These are phyloP conservation scores for Pyricularia pennisetigena DNA, from an alignment of 2,329 filamentous ascomycete species.

Conservation along the genomic window DNA sequence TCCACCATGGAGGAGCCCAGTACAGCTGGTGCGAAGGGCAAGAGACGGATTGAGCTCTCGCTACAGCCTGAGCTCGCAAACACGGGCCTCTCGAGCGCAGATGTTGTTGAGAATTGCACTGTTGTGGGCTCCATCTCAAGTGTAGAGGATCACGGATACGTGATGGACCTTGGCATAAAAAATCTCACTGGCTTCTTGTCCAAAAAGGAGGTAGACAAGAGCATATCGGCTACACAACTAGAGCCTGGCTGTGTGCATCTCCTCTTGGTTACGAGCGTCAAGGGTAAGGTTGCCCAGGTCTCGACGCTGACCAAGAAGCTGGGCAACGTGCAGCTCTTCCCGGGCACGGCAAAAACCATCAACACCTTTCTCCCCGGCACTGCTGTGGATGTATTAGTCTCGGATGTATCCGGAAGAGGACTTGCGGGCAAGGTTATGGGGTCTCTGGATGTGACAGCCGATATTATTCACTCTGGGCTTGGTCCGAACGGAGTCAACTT, in stretches of 20 bases:
- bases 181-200: constrained; percentile 75
- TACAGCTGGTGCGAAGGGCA: constrained; percentile 45
- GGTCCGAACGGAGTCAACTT: constrained; percentile 61
- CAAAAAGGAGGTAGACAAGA: constrained; percentile 66
- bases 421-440: constrained; percentile 87
- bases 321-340: constrained; percentile 53
- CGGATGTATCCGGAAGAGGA: constrained; percentile 65
- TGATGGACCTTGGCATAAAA: constrained; percentile 82
- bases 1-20: constrained; percentile 58
- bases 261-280: constrained; percentile 71
- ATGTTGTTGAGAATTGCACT: constrained; percentile 64
- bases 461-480: constrained; percentile 78
- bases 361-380: constrained; percentile 87
- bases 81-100: constrained; percentile 59
- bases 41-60: constrained; percentile 79
- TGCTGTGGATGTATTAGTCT: constrained; percentile 75
- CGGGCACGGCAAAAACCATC: constrained; percentile 74
- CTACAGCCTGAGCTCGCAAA: constrained; percentile 74
- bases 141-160: constrained; percentile 89
- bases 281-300: constrained; percentile 80
- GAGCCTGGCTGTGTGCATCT: constrained; percentile 79
- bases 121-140: constrained; percentile 83
- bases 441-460: constrained; percentile 80
- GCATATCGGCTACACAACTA: constrained; percentile 50
- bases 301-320: constrained; percentile 63